Conservation (phyloP, 202 grass and related monocot genomes). For the Setaria italica region DNA sequence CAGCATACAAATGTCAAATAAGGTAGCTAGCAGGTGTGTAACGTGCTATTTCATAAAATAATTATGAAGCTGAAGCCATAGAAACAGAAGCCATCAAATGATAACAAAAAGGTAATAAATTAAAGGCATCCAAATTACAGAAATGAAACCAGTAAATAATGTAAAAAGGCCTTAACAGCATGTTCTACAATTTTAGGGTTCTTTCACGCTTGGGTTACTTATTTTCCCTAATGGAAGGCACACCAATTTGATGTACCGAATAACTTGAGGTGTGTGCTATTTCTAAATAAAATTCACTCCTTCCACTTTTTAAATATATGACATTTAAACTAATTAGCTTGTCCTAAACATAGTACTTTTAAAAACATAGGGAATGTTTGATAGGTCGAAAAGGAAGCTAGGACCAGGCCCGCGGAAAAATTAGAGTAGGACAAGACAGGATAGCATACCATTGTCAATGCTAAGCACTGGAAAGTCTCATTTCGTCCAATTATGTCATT, state of each 20-base stretch:
- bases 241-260: conserved; percentile 17
- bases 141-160: conserved; percentile 20
- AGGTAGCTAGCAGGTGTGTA: neutral
- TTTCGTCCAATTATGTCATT: conserved; percentile 99
- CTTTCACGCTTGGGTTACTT: conserved; percentile 23
- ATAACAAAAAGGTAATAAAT: neutral
- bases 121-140: neutral
- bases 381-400: conserved; percentile 19
- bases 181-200: neutral
- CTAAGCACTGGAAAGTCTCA: conserved; percentile 97
- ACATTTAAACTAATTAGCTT: neutral
- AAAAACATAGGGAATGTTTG: neutral
- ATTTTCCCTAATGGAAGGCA: conserved; percentile 1
- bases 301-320: neutral
- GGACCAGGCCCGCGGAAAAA: conserved; percentile 20
- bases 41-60: conserved; percentile 2
- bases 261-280: neutral
- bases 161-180: conserved; percentile 22
- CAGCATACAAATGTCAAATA: neutral
- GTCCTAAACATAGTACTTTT: neutral
- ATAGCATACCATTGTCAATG: conserved; percentile 92
- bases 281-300: conserved; percentile 9
- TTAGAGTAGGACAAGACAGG: conserved; percentile 1
- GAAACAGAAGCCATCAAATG: conserved; percentile 13
- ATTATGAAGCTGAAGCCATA: neutral